Percentiles rank a stretch among this genome's conserved stretches.
phyloP scores from a whole-genome alignment of 1,284 basidiomycete species.

The Tilletia indica region DNA sequence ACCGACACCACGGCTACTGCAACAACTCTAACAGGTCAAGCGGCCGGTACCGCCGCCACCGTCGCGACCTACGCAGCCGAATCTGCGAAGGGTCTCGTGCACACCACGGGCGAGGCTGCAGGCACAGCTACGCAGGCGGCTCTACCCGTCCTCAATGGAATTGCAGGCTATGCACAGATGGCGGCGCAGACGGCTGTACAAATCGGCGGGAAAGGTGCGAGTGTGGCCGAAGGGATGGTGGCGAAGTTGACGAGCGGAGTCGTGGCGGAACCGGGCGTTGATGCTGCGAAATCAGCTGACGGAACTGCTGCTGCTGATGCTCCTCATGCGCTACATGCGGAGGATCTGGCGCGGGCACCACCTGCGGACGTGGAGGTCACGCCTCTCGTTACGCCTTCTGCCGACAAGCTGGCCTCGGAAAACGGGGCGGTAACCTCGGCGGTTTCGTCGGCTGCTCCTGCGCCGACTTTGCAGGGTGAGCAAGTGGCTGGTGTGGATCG shows the following conservation, averaged over 20 bases:
- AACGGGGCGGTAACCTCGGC: too few species aligned
- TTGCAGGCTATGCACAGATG: neutral
- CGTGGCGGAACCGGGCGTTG: neutral
- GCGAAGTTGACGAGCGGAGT: neutral
- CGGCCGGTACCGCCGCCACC: neutral
- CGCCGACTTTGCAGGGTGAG: slow-evolving; percentile 16
- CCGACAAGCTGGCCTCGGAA: too few species aligned
- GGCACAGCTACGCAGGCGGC: neutral
- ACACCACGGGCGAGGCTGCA: slow-evolving; percentile 19
- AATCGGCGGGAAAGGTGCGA: neutral
- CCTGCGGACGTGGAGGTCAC: neutral
- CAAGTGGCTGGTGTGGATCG: neutral
- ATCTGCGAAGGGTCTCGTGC: slow-evolving; percentile 24
- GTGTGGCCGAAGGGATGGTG: neutral
- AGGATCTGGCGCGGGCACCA: slow-evolving; percentile 7
- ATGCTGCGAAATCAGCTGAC: neutral
- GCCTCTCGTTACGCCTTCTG: too few species aligned
- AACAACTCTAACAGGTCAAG: neutral
- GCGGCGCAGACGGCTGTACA: slow-evolving; percentile 12
- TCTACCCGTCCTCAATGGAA: neutral
- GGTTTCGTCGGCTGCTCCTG: neutral
- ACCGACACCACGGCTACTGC: neutral
- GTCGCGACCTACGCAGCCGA: neutral
- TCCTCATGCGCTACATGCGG: neutral
- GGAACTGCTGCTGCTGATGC: neutral